Evolutionary conservation across 441 rosid species (phyloP).

Genomic region (Aleurites moluccanus): DNA sequence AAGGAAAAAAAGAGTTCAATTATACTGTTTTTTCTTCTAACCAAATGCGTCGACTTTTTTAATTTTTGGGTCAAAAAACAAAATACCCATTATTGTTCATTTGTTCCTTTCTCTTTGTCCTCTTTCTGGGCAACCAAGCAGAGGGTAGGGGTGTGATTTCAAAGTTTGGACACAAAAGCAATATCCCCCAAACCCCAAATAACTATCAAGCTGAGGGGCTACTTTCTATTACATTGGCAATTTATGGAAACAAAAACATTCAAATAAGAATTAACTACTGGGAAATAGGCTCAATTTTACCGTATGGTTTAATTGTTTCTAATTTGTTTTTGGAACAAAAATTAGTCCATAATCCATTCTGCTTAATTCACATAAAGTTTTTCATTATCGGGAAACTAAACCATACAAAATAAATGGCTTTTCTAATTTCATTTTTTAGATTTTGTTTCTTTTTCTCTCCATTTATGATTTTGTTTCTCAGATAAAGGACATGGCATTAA

Average conservation of each 20-base stretch:
- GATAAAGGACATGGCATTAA: slow-evolving; percentile 88
- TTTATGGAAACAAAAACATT: slow-evolving; percentile 7
- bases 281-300: neutral
- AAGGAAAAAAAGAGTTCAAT: neutral
- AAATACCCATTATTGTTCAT: slow-evolving; percentile 7
- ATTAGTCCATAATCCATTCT: neutral
- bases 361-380: neutral
- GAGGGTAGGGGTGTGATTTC: neutral
- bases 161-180: slow-evolving; percentile 6
- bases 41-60: neutral
- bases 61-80: slow-evolving; percentile 3
- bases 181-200: neutral
- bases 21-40: neutral
- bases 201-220: slow-evolving; percentile 13
- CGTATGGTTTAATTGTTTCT: neutral
- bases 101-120: slow-evolving; percentile 18
- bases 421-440: neutral
- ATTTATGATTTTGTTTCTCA: slow-evolving; percentile 24
- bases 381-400: neutral
- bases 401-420: neutral
- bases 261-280: neutral
- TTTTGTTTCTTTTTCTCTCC: neutral
- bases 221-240: slow-evolving; percentile 1
- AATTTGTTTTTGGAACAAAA: neutral
- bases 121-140: slow-evolving; percentile 20